Evolutionary conservation across 257 asterid genomes (phyloP).

Genomic region (Euphrasia confusa): DNA sequence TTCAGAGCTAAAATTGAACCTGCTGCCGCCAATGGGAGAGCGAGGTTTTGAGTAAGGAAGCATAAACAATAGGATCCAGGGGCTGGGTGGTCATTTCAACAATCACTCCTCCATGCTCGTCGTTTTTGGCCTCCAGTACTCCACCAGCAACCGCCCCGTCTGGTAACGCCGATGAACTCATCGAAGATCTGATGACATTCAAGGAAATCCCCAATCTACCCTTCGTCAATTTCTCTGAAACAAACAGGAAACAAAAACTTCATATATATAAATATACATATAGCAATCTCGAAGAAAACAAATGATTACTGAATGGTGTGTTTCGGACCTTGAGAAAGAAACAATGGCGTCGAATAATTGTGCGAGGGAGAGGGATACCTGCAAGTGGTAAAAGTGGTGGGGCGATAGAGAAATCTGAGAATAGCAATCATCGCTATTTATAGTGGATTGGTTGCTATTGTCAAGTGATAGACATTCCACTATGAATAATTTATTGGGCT

Average conservation of each 20-base stretch:
- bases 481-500: too few relatives aligned
- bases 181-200: constrained; percentile 32
- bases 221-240: constrained; percentile 35
- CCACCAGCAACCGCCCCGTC: constrained; percentile 44
- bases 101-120: constrained; percentile 68
- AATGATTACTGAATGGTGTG: not conserved
- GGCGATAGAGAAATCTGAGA: constrained; percentile 17
- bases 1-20: constrained; percentile 30
- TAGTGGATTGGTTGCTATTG: not conserved
- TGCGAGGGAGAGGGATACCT: constrained; percentile 11
- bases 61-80: constrained; percentile 53
- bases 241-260: constrained; percentile 9
- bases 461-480: too few relatives aligned
- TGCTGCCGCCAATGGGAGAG: constrained; percentile 66
- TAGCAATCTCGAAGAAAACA: not conserved
- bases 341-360: constrained; percentile 9
- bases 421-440: constrained; percentile 3
- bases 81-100: constrained; percentile 73
- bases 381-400: constrained; percentile 15
- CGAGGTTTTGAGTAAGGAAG: constrained; percentile 64
- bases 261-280: not conserved
- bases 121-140: constrained; percentile 51
- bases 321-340: constrained; percentile 16
- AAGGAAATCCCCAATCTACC: constrained; percentile 28
- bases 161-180: constrained; percentile 40